These are phyloP conservation scores for Tubosaeta brunneosetosa DNA, from an alignment of 768 basidiomycete genomes.

Conservation along the genomic window DNA sequence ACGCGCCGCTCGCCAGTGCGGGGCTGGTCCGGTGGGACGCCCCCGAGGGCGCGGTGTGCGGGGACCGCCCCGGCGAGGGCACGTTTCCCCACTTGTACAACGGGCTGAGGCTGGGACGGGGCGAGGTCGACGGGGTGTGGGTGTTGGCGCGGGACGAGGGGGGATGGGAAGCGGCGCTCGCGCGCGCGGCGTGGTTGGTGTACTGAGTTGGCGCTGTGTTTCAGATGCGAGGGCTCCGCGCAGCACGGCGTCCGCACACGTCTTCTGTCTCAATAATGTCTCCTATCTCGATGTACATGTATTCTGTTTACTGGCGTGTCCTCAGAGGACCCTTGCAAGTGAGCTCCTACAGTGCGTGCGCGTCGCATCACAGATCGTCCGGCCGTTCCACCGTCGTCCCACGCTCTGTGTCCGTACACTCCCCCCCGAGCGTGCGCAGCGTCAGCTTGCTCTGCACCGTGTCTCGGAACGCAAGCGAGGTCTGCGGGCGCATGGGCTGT, in stretches of 20 bases:
- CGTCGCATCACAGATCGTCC: too few relatives aligned
- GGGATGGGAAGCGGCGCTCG: constrained; percentile 32
- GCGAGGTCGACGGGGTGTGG: constrained; percentile 41
- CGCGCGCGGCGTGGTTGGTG: constrained; percentile 29
- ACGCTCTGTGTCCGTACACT: too few relatives aligned
- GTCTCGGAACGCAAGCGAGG: constrained; percentile 7
- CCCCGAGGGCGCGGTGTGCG: constrained; percentile 36
- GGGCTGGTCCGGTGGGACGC: constrained; percentile 46
- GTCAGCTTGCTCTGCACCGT: background rate
- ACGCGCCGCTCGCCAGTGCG: constrained; percentile 30
- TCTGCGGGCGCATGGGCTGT: background rate
- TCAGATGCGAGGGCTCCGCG: background rate
- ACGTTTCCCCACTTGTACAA: constrained; percentile 56
- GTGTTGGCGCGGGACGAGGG: constrained; percentile 20
- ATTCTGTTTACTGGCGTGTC: too few relatives aligned
- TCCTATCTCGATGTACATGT: too few relatives aligned
- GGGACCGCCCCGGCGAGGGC: constrained; percentile 41
- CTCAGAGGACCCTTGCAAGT: too few relatives aligned
- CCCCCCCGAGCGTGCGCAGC: background rate
- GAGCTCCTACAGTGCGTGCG: too few relatives aligned
- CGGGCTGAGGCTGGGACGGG: constrained; percentile 37
- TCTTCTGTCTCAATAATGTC: too few relatives aligned
- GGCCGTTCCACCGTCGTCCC: background rate
- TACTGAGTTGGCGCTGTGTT: too few relatives aligned
- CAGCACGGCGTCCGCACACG: too few relatives aligned